A percentile compares a stretch with the other conserved stretches of the same genome.
Conservation (phyloP, 1,139 yeast genomes). For the Entelexis paramagnoliae region DNA sequence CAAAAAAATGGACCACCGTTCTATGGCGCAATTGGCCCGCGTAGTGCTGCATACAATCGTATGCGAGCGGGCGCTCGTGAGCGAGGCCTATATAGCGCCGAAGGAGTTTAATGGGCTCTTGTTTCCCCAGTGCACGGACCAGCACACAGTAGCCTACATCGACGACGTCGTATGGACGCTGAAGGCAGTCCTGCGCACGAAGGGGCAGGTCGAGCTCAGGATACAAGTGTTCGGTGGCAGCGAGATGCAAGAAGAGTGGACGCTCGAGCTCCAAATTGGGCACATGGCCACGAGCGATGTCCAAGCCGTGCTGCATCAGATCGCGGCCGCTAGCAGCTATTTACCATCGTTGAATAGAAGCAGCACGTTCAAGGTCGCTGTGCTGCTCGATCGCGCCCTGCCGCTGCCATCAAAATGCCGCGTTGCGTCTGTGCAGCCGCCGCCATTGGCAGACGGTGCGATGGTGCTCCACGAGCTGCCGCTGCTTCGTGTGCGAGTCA, state of each 20-base stretch:
- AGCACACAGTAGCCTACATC: background rate
- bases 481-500: background rate
- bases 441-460: no score
- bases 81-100: background rate
- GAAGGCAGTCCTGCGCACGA: conserved; percentile 3
- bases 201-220: background rate
- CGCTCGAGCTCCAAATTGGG: background rate
- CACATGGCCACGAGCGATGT: background rate
- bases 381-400: background rate
- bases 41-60: conserved; percentile 8
- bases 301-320: conserved; percentile 10
- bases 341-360: background rate
- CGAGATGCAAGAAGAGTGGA: background rate
- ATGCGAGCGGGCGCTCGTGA: background rate
- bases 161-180: background rate
- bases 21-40: background rate
- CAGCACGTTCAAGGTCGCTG: background rate
- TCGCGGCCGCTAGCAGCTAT: background rate
- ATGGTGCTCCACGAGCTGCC: background rate
- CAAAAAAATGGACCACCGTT: conserved; percentile 11
- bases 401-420: background rate
- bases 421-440: background rate
- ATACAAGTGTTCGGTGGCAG: background rate
- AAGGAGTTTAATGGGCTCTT: background rate
- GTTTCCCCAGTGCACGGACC: background rate